These are phyloP conservation scores for Hippophae gyantsensis DNA, from an alignment of 306 rosid genomes.

Conservation along the genomic window DNA sequence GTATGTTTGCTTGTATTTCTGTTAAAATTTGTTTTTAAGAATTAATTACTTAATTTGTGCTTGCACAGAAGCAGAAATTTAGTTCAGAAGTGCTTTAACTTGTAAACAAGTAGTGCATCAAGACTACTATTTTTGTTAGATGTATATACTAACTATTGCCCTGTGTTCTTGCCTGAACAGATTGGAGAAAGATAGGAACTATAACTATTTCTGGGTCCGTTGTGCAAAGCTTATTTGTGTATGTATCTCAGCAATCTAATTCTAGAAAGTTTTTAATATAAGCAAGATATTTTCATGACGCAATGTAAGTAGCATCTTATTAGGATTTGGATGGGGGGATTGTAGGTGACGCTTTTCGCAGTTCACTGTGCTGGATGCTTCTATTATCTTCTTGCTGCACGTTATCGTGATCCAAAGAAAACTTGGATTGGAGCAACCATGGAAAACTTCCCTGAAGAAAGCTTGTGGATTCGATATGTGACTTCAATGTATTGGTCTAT, in stretches of 20 bases:
- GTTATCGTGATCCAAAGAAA: constrained; percentile 45
- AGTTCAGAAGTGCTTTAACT: neutral
- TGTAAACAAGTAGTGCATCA: neutral
- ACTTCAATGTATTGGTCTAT: constrained; percentile 85
- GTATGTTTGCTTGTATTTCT: constrained; percentile 2
- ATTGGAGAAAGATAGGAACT: constrained; percentile 85
- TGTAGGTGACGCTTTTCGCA: constrained; percentile 79
- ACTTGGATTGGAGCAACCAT: constrained; percentile 67
- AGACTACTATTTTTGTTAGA: neutral
- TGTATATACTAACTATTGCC: neutral
- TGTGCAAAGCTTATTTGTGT: constrained; percentile 84
- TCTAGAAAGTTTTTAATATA: neutral
- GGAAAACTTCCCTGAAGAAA: constrained; percentile 35
- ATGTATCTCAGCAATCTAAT: constrained; percentile 20
- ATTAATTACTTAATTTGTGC: no score
- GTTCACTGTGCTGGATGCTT: constrained; percentile 85
- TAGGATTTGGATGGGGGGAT: constrained; percentile 8
- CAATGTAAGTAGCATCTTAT: constrained; percentile 8
- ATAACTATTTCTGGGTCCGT: constrained; percentile 82
- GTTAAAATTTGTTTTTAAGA: no score
- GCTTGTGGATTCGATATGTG: constrained; percentile 68
- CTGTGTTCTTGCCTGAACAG: constrained; percentile 24
- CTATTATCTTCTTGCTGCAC: constrained; percentile 79
- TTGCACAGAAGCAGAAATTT: no score
- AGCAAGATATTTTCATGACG: neutral